A percentile compares a stretch with the other conserved stretches of the same genome.
Conservation (phyloP, 805 yeast genomes). For the Wickerhamiella slavikovae region DNA sequence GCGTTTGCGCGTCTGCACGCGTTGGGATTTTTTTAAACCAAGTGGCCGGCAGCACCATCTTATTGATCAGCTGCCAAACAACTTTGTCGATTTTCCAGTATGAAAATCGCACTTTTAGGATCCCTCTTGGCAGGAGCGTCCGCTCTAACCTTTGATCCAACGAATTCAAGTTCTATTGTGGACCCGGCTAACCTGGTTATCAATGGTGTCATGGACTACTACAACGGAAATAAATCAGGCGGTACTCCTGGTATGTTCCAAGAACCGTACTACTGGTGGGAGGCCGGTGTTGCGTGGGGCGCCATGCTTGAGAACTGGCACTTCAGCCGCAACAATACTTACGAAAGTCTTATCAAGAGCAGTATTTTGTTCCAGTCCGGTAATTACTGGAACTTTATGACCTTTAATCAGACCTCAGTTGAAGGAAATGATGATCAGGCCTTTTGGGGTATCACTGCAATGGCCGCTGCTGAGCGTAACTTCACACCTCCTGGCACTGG, state of each 20-base stretch:
- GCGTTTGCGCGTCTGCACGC: no score
- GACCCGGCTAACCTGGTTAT: slow-evolving; percentile 32
- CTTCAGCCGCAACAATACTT: slow-evolving; percentile 50
- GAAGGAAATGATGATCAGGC: slow-evolving; percentile 98
- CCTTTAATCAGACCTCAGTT: slow-evolving; percentile 69
- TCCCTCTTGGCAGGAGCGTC: no score
- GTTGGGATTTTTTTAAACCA: no score
- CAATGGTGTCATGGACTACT: slow-evolving; percentile 47
- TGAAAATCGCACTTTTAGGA: no score
- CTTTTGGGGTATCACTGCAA: slow-evolving; percentile 86
- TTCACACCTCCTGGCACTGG: slow-evolving; percentile 42
- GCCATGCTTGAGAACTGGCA: slow-evolving; percentile 59
- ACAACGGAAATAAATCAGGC: slow-evolving; percentile 42
- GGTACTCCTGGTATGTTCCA: slow-evolving; percentile 75
- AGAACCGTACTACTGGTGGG: slow-evolving; percentile 96
- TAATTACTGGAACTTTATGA: slow-evolving; percentile 57
- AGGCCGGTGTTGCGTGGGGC: slow-evolving; percentile 94
- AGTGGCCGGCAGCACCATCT: no score
- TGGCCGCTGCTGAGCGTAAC: slow-evolving; percentile 81
- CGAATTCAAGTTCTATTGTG: slow-evolving; percentile 23
- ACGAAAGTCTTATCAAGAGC: slow-evolving; percentile 32
- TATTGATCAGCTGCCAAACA: no score
- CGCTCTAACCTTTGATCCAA: slow-evolving; percentile 23
- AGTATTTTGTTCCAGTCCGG: slow-evolving; percentile 62
- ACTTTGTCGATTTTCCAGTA: no score